Evolutionary conservation across 2,329 filamentous ascomycete genomes (phyloP).

Genomic region (Calonectria henricotiae): DNA sequence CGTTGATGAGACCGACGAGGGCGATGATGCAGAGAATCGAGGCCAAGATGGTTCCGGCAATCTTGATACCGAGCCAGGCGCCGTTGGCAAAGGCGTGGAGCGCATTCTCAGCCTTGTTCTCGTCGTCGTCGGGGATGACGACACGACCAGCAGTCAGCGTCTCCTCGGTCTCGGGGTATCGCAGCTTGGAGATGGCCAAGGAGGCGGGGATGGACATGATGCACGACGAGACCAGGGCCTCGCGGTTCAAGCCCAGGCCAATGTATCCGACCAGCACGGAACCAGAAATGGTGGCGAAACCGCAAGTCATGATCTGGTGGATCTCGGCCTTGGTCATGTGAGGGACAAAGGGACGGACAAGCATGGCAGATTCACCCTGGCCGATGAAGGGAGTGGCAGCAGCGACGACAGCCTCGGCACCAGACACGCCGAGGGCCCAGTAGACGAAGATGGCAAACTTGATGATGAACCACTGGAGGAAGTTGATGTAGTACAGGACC

Average conservation of each 20-base stretch:
- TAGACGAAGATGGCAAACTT: constrained; percentile 95
- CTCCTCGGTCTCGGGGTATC: constrained; percentile 91
- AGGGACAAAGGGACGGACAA: constrained; percentile 89
- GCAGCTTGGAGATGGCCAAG: constrained; percentile 89
- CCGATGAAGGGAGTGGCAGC: constrained; percentile 95
- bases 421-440: constrained; percentile 89
- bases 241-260: constrained; percentile 84
- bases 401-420: constrained; percentile 93
- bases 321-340: constrained; percentile 90
- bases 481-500: constrained; percentile 84
- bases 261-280: constrained; percentile 92
- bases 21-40: constrained; percentile 90
- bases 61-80: constrained; percentile 89
- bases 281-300: constrained; percentile 93
- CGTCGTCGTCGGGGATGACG: constrained; percentile 84
- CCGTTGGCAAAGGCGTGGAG: constrained; percentile 90
- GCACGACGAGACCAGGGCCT: constrained; percentile 90
- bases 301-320: constrained; percentile 93
- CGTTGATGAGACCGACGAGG: constrained; percentile 81
- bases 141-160: constrained; percentile 87
- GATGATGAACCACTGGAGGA: constrained; percentile 90
- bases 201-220: constrained; percentile 97
- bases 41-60: constrained; percentile 85
- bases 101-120: constrained; percentile 83
- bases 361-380: constrained; percentile 93